phyloP scores from a whole-genome alignment of 2,329 filamentous ascomycete genomes.

The Alternaria novae-zelandiae region DNA sequence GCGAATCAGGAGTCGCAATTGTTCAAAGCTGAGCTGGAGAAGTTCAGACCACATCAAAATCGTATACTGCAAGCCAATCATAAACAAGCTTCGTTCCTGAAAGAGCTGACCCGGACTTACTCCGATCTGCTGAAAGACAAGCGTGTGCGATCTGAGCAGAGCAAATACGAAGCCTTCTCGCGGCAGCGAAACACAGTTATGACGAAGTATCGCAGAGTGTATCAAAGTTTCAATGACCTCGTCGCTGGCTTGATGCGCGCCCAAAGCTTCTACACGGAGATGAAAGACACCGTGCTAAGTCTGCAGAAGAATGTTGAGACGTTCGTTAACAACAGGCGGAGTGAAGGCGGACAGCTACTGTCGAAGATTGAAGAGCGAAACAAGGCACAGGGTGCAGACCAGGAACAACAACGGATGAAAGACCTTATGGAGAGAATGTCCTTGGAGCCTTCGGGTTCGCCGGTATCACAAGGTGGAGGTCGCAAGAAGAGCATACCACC shows the following conservation, averaged over 20 bases:
- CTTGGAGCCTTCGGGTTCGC: conserved; percentile 64
- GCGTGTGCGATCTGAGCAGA: conserved; percentile 90
- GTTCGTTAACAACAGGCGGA: conserved; percentile 92
- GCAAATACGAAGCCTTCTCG: conserved; percentile 89
- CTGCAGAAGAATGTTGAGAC: conserved; percentile 94
- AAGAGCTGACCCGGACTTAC: conserved; percentile 88
- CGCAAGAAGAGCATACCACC: conserved; percentile 49
- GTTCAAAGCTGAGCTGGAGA: conserved; percentile 96
- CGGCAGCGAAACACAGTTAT: conserved; percentile 81
- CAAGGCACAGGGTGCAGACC: conserved; percentile 74
- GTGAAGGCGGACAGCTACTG: conserved; percentile 88
- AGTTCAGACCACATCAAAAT: conserved; percentile 92
- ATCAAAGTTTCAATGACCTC: conserved; percentile 90
- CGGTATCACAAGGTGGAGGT: conserved; percentile 37
- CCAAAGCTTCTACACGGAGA: conserved; percentile 92
- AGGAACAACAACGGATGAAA: conserved; percentile 83
- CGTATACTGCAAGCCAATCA: conserved; percentile 91
- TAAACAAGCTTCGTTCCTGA: conserved; percentile 92
- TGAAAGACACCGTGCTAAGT: conserved; percentile 92
- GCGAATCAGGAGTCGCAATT: conserved; percentile 89
- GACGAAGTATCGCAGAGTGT: conserved; percentile 86
- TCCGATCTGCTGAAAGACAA: conserved; percentile 91
- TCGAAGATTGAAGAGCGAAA: conserved; percentile 85
- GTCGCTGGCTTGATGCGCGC: conserved; percentile 85
- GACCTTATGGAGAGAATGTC: conserved; percentile 96